These are phyloP conservation scores for Bolboschoenus planiculmis DNA, from an alignment of 176 grass and related monocot genomes.

Conservation along the genomic window DNA sequence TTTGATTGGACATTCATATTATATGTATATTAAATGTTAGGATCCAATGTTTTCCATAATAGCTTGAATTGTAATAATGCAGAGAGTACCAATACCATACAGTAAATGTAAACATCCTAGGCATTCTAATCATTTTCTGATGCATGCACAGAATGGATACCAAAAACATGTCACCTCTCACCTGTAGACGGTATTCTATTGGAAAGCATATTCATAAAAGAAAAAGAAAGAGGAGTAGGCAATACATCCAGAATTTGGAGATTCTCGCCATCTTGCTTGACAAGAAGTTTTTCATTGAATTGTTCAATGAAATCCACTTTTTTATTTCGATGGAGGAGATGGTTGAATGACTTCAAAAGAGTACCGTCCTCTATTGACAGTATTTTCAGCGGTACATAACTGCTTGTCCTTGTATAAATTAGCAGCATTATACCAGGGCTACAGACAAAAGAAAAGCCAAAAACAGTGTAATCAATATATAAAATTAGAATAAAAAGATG, in stretches of 20 bases:
- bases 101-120: neutral
- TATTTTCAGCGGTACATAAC: constrained; percentile 81
- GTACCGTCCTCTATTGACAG: constrained; percentile 87
- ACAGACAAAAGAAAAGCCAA: neutral
- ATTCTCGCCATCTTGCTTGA: constrained; percentile 88
- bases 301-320: constrained; percentile 95
- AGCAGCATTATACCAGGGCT: constrained; percentile 93
- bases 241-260: constrained; percentile 96
- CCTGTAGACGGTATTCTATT: neutral
- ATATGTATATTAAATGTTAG: neutral
- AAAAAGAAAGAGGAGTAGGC: neutral
- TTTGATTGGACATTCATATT: neutral
- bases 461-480: neutral
- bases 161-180: neutral
- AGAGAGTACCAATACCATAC: neutral
- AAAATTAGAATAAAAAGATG: constrained; percentile 5
- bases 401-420: constrained; percentile 67
- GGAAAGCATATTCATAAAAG: neutral
- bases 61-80: neutral
- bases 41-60: neutral
- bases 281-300: constrained; percentile 90
- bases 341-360: constrained; percentile 77
- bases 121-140: neutral
- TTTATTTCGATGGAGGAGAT: constrained; percentile 83
- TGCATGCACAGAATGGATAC: neutral